phyloP scores from a whole-genome alignment of 2,329 filamentous ascomycete species.

The Pleoardoris graminearum region DNA sequence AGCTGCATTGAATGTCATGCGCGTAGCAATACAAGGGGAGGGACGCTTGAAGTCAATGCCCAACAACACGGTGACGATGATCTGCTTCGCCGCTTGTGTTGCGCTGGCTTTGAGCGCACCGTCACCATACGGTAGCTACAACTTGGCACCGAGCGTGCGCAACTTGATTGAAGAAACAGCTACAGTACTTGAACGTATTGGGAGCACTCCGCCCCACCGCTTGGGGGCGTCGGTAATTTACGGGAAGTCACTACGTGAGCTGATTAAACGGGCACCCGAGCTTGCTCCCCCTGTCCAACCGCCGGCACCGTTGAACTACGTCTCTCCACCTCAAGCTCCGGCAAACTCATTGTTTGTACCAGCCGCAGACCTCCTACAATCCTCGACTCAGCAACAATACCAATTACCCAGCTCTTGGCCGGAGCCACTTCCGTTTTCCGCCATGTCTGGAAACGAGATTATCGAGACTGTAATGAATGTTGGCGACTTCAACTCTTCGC shows the following conservation, averaged over 20 bases:
- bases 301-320: conserved; percentile 8
- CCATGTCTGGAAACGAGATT: conserved; percentile 72
- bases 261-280: conserved; percentile 35
- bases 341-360: conserved; percentile 11
- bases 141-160: conserved; percentile 39
- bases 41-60: conserved; percentile 72
- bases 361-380: conserved; percentile 6
- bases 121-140: conserved; percentile 27
- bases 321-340: conserved; percentile 14
- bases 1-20: conserved; percentile 73
- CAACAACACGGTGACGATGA: conserved; percentile 79
- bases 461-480: conserved; percentile 67
- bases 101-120: conserved; percentile 55
- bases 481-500: conserved; percentile 60
- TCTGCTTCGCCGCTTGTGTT: conserved; percentile 64
- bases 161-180: conserved; percentile 65
- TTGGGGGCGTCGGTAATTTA: conserved; percentile 67
- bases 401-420: conserved; percentile 24
- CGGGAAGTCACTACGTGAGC: conserved; percentile 58
- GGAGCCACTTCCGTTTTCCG: conserved; percentile 60
- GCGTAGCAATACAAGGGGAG: conserved; percentile 73
- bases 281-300: conserved; percentile 6
- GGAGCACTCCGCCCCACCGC: conserved; percentile 65
- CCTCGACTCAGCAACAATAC: conserved; percentile 16
- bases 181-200: conserved; percentile 69